Evolutionary conservation across 345 rosid genomes (phyloP), one percentile per base, ranked within the genome.

Genomic region (Erodium maritimum): DNA sequence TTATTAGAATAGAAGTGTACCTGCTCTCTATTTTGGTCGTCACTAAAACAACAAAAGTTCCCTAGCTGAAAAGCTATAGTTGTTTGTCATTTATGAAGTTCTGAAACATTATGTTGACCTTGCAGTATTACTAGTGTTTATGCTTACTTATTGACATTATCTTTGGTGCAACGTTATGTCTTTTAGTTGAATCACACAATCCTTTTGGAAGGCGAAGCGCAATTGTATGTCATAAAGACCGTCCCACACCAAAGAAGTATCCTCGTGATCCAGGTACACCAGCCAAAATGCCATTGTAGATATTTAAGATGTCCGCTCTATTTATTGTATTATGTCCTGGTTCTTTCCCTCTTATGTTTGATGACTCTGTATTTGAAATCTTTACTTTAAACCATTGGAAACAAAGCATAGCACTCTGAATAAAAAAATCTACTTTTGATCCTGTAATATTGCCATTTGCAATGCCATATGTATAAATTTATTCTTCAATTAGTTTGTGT

Each of bases 231-330:
- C 65, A 79, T 57, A 88, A 91, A 83, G 73, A 71, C 69, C 75
- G 42, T 33, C 71, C 71, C 7, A 86, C 95, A 0, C 93, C 90
- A 51, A 65, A 61, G 76, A 81, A 76, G 58, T 91, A 84, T 75
- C 93, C 96, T 0, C 90, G 93, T 52, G 78, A 76, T 65, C 86
- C 90, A 68, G 96, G 96, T 71, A 84, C 79, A 64, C 96, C 93
- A 54, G 71, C 84, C 23, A 91, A 84, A 77, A 70, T 62, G 66
- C 96, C 94, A 20, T 68, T 88, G 68, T 81, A 71, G 62, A 55
- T 50, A 29, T 52, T 21, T 22, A 52, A 46, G 60, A 19, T 50
- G 50, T 65, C 59, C 37, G 14, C 19, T 64, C 52, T 51, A 25
- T 20, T 56, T 55, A 34, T 20, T 59, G 17, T 55, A 24, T 19